phyloP scores from a whole-genome alignment of 2,329 filamentous ascomycete genomes.

The Ascosphaera acerosa region DNA sequence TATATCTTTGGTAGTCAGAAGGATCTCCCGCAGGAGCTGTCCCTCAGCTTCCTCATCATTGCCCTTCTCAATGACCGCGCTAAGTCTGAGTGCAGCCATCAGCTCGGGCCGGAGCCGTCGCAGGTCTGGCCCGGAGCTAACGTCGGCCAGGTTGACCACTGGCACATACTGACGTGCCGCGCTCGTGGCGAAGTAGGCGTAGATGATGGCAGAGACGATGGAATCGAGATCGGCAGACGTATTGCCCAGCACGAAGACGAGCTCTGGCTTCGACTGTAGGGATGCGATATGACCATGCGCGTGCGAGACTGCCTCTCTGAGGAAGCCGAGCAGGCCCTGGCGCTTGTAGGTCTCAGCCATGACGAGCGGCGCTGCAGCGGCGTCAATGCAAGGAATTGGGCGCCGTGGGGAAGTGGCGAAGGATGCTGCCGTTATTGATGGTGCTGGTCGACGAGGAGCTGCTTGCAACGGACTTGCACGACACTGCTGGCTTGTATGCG shows the following conservation, averaged over 20 bases:
- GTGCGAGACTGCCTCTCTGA: conserved; percentile 11
- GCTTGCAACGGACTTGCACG: too few species aligned
- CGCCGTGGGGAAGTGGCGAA: too few species aligned
- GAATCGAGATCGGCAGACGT: conserved; percentile 34
- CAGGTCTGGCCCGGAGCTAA: conserved; percentile 22
- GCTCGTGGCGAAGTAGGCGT: conserved; percentile 27
- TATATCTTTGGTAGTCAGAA: conserved; percentile 19
- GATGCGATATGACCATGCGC: conserved; percentile 9
- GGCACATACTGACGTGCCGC: conserved; percentile 25
- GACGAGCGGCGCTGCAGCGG: too few species aligned
- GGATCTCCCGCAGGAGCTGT: conserved; percentile 11
- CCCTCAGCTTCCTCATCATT: conserved; percentile 8
- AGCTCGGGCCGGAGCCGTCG: conserved; percentile 31
- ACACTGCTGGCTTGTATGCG: too few species aligned
- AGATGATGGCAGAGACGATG: conserved; percentile 34
- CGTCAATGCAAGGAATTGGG: too few species aligned
- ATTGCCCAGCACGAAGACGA: conserved; percentile 20
- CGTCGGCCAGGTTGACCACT: conserved; percentile 29
- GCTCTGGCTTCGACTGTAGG: conserved; percentile 7
- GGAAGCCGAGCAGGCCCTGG: conserved; percentile 13
- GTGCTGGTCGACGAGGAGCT: too few species aligned
- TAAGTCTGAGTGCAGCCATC: conserved; percentile 27
- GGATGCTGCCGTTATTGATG: too few species aligned
- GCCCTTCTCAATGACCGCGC: conserved; percentile 15
- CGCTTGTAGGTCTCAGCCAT: too few species aligned